Evolutionary conservation across 2,329 filamentous ascomycete species (phyloP).

Genomic region (Aspergillus tubingensis): DNA sequence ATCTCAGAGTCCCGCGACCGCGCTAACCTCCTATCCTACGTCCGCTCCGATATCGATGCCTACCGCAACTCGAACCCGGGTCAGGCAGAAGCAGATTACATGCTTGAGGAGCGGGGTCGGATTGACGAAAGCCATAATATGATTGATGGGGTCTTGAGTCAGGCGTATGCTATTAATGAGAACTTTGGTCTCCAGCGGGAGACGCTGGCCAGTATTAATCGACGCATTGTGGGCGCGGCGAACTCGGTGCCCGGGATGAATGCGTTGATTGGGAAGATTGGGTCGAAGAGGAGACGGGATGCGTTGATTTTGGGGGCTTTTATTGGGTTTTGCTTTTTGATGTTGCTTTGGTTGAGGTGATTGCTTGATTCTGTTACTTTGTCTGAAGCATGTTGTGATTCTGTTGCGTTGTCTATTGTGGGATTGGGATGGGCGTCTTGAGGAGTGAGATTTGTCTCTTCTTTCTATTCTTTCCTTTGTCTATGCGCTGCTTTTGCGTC

Average conservation of each 20-base stretch:
- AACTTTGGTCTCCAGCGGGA: conserved; percentile 85
- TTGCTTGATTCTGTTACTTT: conserved; percentile 14
- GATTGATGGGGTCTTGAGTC: conserved; percentile 85
- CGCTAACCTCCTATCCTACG: conserved; percentile 85
- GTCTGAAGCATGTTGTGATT: conserved; percentile 1
- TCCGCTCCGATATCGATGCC: conserved; percentile 87
- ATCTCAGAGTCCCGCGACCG: conserved; percentile 80
- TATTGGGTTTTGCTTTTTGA: conserved; percentile 86
- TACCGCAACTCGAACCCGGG: conserved; percentile 82
- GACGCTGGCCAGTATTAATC: conserved; percentile 82
- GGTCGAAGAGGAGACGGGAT: conserved; percentile 90
- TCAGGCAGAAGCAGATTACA: conserved; percentile 89
- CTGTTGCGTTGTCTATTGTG: conserved; percentile 7
- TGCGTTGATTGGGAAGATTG: conserved; percentile 86
- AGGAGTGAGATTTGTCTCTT: not conserved
- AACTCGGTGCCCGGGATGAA: conserved; percentile 93
- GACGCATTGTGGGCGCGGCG: conserved; percentile 84
- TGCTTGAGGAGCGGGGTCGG: conserved; percentile 83
- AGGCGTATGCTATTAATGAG: conserved; percentile 96
- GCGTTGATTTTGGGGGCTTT: conserved; percentile 90
- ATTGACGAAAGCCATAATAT: conserved; percentile 89
- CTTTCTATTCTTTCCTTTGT: not conserved
- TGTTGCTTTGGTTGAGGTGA: conserved; percentile 79
- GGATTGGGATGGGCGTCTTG: conserved; percentile 14
- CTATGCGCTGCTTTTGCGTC: no score